phyloP scores from a whole-genome alignment of 2,329 filamentous ascomycete species.

The Sarocladium oryzae region DNA sequence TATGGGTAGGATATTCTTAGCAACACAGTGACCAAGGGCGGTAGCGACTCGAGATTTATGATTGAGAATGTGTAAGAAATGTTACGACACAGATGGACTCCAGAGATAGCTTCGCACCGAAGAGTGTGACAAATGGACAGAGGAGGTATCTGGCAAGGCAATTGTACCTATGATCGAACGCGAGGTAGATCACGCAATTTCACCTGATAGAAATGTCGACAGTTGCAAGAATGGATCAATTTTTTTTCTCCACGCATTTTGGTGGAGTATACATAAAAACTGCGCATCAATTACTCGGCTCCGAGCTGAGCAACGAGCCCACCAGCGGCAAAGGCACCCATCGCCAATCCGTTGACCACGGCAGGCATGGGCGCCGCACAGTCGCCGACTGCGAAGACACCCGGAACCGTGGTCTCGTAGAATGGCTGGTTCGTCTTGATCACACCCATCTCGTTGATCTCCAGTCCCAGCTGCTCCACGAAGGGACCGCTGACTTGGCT shows the following conservation, averaged over 20 bases:
- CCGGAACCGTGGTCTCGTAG: slow-evolving; percentile 40
- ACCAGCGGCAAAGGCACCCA: slow-evolving; percentile 21
- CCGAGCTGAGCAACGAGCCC: slow-evolving; percentile 22
- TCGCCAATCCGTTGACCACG: slow-evolving; percentile 21
- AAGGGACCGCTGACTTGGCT: slow-evolving; percentile 31
- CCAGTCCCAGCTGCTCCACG: slow-evolving; percentile 36
- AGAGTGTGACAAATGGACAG: too few species aligned
- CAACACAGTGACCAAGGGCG: too few species aligned
- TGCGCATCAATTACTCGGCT: slow-evolving; percentile 14
- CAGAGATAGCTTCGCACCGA: too few species aligned
- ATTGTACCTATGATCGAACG: too few species aligned
- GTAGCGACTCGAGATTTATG: too few species aligned
- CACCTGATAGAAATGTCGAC: too few species aligned
- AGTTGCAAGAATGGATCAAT: too few species aligned
- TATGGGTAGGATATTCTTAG: too few species aligned
- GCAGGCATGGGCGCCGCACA: slow-evolving; percentile 26
- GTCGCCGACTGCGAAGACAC: slow-evolving; percentile 50
- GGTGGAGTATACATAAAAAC: slow-evolving; percentile 13
- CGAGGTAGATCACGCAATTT: too few species aligned
- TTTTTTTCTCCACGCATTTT: background rate
- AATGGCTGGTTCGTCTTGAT: slow-evolving; percentile 38
- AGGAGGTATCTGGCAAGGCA: too few species aligned
- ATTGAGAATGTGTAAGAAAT: too few species aligned
- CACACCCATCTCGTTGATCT: slow-evolving; percentile 29
- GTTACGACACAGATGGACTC: too few species aligned